Conservation (phyloP, 108 stramenopile species). For the Parmales sp. region DNA sequence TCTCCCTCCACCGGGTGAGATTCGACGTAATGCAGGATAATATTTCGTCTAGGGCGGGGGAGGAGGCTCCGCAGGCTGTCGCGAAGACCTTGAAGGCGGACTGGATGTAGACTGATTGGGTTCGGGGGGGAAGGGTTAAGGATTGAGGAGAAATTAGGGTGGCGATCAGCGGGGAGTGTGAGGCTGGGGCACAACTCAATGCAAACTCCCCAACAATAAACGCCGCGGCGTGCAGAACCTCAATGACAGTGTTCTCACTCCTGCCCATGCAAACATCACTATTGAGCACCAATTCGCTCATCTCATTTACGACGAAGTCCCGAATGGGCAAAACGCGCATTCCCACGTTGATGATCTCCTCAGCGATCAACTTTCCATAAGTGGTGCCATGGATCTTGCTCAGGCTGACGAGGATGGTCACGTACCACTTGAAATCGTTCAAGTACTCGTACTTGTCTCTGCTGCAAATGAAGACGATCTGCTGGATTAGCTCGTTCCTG, state of each 20-base stretch:
- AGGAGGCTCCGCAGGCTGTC: slow-evolving; percentile 46
- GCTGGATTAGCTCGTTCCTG: slow-evolving; percentile 81
- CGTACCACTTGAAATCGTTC: slow-evolving; percentile 88
- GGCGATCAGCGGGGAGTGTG: background rate
- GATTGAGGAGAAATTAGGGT: slow-evolving; percentile 14
- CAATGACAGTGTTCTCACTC: slow-evolving; percentile 32
- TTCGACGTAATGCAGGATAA: slow-evolving; percentile 37
- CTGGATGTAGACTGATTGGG: slow-evolving; percentile 80
- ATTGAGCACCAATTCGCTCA: slow-evolving; percentile 47
- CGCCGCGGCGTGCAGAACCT: slow-evolving; percentile 78
- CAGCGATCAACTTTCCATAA: slow-evolving; percentile 55
- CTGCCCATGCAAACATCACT: slow-evolving; percentile 15
- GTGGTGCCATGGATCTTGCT: slow-evolving; percentile 73
- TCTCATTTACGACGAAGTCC: slow-evolving; percentile 69
- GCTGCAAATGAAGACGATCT: slow-evolving; percentile 84
- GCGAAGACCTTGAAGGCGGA: slow-evolving; percentile 73
- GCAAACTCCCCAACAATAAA: slow-evolving; percentile 91
- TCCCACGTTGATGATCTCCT: slow-evolving; percentile 85
- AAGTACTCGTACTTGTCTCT: slow-evolving; percentile 85
- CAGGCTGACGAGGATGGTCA: slow-evolving; percentile 73
- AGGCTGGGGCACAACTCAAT: background rate
- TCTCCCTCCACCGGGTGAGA: slow-evolving; percentile 46
- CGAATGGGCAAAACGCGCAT: slow-evolving; percentile 87
- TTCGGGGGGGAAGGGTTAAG: slow-evolving; percentile 28
- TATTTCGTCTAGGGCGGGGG: slow-evolving; percentile 35